Percentiles rank a stretch among this genome's conserved stretches.
These are phyloP conservation scores for Botrytis fabae DNA, from an alignment of 2,329 filamentous ascomycete genomes.

Conservation along the genomic window DNA sequence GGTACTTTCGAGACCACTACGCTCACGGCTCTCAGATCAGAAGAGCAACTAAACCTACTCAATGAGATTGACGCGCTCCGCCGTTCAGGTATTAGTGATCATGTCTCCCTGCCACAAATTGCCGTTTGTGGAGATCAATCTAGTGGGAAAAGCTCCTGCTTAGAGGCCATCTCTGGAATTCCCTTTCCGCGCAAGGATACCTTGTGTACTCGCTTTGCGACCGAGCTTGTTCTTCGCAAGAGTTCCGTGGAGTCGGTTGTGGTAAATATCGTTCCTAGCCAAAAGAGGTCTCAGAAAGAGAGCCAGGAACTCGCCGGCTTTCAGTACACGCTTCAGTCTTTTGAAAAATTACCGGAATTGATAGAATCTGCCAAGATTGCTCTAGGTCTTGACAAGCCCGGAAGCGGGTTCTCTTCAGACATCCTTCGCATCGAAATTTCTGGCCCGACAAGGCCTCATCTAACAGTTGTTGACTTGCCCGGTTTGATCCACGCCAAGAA, in stretches of 20 bases:
- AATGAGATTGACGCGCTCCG: neutral
- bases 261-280: neutral
- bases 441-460: neutral
- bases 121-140: neutral
- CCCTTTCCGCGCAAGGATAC: neutral
- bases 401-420: neutral
- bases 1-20: neutral
- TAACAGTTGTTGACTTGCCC: neutral
- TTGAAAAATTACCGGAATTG: neutral
- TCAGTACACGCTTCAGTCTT: neutral
- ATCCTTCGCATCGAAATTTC: neutral
- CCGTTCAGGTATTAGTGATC: neutral
- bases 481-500: neutral
- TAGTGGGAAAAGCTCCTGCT: neutral
- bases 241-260: neutral
- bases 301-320: neutral
- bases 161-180: neutral
- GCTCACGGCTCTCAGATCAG: neutral
- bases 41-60: neutral
- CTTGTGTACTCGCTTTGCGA: neutral
- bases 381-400: neutral
- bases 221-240: neutral
- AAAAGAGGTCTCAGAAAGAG: neutral
- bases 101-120: neutral
- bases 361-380: neutral